Conservation (phyloP, 2,329 filamentous ascomycete species). For the Cladosporium sp. region DNA sequence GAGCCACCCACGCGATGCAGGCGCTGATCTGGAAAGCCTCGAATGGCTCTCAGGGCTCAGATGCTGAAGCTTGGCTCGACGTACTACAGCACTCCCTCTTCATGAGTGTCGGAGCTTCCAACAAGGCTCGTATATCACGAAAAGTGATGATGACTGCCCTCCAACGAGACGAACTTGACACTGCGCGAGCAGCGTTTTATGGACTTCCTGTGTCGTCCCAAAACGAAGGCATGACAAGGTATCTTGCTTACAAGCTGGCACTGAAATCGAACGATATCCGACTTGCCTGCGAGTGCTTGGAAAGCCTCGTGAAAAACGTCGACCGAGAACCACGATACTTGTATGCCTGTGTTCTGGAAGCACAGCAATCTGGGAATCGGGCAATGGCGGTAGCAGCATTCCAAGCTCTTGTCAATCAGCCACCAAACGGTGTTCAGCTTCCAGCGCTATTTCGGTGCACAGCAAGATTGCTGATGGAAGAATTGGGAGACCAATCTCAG, state of each 20-base stretch:
- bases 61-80: slow-evolving; percentile 62
- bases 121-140: slow-evolving; percentile 65
- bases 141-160: slow-evolving; percentile 74
- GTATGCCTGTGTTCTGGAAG: slow-evolving; percentile 79
- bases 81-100: slow-evolving; percentile 70
- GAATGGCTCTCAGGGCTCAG: slow-evolving; percentile 3
- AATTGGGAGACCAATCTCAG: slow-evolving; percentile 42
- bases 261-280: slow-evolving; percentile 40
- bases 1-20: slow-evolving; percentile 67
- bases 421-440: slow-evolving; percentile 57
- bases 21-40: slow-evolving; percentile 74
- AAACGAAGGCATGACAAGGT: slow-evolving; percentile 32
- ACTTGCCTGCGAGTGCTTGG: slow-evolving; percentile 63
- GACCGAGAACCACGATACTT: slow-evolving; percentile 64
- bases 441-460: slow-evolving; percentile 65
- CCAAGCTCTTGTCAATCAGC: slow-evolving; percentile 61
- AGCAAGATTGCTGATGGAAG: slow-evolving; percentile 48
- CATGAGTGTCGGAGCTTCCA: slow-evolving; percentile 63
- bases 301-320: slow-evolving; percentile 57
- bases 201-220: slow-evolving; percentile 53
- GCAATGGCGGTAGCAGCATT: slow-evolving; percentile 61
- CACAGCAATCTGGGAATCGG: slow-evolving; percentile 66
- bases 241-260: slow-evolving; percentile 35
- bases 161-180: slow-evolving; percentile 56
- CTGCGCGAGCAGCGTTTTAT: slow-evolving; percentile 58